Conservation (phyloP, 2,329 filamentous ascomycete species). For the Celoporthe dispersa region DNA sequence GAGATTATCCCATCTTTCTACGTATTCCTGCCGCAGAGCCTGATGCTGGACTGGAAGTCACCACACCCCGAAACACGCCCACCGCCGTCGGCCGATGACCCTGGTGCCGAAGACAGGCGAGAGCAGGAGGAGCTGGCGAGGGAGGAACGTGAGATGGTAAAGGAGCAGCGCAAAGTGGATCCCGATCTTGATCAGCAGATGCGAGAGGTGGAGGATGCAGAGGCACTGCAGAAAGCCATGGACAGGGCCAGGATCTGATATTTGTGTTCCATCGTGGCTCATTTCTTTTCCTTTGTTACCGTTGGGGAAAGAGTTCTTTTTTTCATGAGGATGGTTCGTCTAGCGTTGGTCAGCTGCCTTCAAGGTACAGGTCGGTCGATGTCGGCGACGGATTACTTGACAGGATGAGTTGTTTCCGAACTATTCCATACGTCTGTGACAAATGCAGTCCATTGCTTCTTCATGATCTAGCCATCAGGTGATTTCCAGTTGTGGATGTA, state of each 20-base stretch:
- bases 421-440: neutral
- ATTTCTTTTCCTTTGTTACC: neutral
- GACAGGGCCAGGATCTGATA: conserved; percentile 21
- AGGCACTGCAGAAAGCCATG: conserved; percentile 23
- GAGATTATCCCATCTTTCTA: conserved; percentile 66
- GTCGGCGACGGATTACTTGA: neutral
- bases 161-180: conserved; percentile 24
- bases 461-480: neutral
- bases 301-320: neutral
- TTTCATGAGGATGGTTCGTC: neutral
- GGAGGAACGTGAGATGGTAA: conserved; percentile 31
- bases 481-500: neutral
- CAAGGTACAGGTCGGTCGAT: neutral
- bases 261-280: neutral
- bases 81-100: conserved; percentile 49
- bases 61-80: conserved; percentile 52
- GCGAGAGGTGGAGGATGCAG: conserved; percentile 10
- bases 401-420: neutral
- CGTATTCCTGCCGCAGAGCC: conserved; percentile 67
- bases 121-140: conserved; percentile 18
- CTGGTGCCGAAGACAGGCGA: conserved; percentile 38
- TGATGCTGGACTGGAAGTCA: conserved; percentile 69
- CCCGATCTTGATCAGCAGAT: conserved; percentile 22
- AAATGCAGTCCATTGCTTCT: neutral
- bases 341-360: neutral